phyloP scores from a whole-genome alignment of 1,139 yeast genomes.

The Geotrichum candidum region DNA sequence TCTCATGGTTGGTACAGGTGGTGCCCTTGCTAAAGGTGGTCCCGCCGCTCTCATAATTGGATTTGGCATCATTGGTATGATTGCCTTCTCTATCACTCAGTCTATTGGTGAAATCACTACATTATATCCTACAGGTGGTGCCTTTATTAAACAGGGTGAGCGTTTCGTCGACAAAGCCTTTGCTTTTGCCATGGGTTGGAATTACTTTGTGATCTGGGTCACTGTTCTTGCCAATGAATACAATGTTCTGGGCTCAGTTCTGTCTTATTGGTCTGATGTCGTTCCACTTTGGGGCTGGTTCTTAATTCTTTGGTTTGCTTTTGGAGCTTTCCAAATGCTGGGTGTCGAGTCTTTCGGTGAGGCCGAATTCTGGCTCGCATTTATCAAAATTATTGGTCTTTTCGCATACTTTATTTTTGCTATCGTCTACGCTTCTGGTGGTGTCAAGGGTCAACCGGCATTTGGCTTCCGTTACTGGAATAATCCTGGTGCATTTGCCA shows the following conservation, averaged over 20 bases:
- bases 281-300: conserved; percentile 57
- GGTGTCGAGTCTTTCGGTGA: conserved; percentile 63
- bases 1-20: conserved; percentile 57
- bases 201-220: conserved; percentile 56
- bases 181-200: conserved; percentile 59
- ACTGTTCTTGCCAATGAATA: conserved; percentile 57
- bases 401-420: conserved; percentile 55
- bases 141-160: conserved; percentile 54
- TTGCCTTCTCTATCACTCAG: conserved; percentile 56
- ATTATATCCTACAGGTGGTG: conserved; percentile 55
- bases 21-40: conserved; percentile 55
- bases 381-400: conserved; percentile 50
- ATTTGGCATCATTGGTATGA: conserved; percentile 51
- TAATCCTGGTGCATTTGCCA: conserved; percentile 73
- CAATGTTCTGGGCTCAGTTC: conserved; percentile 48
- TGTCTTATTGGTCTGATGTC: conserved; percentile 55
- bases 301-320: conserved; percentile 50
- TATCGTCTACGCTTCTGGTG: conserved; percentile 61
- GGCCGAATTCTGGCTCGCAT: conserved; percentile 59
- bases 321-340: conserved; percentile 49
- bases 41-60: conserved; percentile 57
- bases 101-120: conserved; percentile 63
- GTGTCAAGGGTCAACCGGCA: conserved; percentile 36
- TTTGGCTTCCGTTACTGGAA: conserved; percentile 66
- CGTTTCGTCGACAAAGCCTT: conserved; percentile 54